Conservation (phyloP, 2,329 filamentous ascomycete species). For the Colletotrichum liriopes region DNA sequence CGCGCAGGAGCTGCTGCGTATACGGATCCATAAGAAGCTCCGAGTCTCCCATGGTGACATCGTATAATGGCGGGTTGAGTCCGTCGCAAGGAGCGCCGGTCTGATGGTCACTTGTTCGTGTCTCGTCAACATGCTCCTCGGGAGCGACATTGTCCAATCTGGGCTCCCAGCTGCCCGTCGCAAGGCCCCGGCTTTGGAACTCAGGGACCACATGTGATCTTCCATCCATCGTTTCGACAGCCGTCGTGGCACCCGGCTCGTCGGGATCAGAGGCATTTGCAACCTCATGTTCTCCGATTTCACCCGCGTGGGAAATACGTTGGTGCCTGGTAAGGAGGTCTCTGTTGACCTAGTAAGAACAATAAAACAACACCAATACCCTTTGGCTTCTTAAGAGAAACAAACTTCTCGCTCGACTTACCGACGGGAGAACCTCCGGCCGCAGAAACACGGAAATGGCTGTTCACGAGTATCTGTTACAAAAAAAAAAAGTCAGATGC, state of each 20-base stretch:
- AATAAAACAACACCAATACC: no score
- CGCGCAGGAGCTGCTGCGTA: background rate
- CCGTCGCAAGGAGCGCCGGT: background rate
- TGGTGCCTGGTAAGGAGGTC: background rate
- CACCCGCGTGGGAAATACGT: no score
- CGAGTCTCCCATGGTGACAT: background rate
- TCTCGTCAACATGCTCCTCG: background rate
- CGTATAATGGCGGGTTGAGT: background rate
- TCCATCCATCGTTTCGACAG: background rate
- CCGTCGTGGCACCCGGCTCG: no score
- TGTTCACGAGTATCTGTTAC: constrained; percentile 52
- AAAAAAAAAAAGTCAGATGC: background rate
- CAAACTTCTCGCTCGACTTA: constrained; percentile 37
- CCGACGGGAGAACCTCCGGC: constrained; percentile 50
- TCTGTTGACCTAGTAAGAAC: background rate
- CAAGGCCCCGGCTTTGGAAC: background rate
- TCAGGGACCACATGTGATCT: background rate
- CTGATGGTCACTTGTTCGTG: background rate
- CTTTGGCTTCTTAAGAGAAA: no score
- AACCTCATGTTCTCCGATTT: no score
- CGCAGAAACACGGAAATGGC: constrained; percentile 52
- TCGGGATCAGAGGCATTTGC: no score
- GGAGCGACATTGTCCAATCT: background rate
- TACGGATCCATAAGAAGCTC: background rate
- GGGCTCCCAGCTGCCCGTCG: background rate